Percentiles rank a stretch among this genome's conserved stretches.
Conservation (phyloP, 768 basidiomycete species). For the Pleurotus platypus region DNA sequence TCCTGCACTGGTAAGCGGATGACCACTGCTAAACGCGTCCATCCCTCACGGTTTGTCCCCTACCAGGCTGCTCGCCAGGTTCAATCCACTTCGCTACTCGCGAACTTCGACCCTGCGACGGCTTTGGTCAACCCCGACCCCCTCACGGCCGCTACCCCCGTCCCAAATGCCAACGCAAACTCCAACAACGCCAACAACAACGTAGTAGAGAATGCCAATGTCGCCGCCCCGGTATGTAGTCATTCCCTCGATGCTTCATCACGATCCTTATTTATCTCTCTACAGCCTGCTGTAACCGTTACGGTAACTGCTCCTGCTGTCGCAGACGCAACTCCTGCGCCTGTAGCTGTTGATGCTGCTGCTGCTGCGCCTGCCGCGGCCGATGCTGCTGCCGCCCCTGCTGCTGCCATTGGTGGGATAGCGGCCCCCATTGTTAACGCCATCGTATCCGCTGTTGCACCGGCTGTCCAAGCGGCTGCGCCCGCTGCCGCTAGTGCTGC, state of each 20-base stretch:
- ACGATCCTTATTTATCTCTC: background rate
- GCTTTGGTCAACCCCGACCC: conserved; percentile 4
- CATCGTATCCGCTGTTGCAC: background rate
- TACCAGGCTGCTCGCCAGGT: conserved; percentile 1
- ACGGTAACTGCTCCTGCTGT: background rate
- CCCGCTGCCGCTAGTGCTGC: background rate
- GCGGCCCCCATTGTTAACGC: background rate
- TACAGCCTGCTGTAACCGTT: background rate
- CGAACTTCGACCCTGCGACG: conserved; percentile 4
- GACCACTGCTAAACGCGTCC: background rate
- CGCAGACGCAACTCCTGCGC: background rate
- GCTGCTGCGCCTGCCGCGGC: background rate
- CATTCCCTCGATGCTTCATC: too few species aligned
- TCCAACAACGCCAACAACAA: background rate
- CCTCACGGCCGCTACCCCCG: conserved; percentile 2
- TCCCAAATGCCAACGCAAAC: conserved; percentile 1
- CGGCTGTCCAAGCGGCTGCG: background rate
- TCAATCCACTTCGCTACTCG: background rate
- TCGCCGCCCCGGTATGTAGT: background rate
- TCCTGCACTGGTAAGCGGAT: background rate
- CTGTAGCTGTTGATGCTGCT: background rate
- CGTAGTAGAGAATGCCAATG: background rate
- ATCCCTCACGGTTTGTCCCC: background rate
- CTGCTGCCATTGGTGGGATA: background rate
- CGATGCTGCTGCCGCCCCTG: background rate